Evolutionary conservation across 305 asterid genomes (phyloP).

Genomic region (Fraxinus xanthoxyloides): DNA sequence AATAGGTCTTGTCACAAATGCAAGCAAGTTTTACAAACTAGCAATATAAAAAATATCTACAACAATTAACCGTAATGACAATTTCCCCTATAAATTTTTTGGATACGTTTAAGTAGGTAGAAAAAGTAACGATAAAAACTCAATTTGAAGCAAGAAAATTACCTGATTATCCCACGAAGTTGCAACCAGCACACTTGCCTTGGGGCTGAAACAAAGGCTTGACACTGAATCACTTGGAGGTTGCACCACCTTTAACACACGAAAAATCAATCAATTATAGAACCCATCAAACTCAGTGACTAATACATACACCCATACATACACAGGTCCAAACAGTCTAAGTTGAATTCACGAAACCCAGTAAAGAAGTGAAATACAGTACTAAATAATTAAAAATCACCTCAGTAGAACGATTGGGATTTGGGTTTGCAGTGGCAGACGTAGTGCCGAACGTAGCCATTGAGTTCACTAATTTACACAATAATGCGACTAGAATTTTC

Average conservation of each 20-base stretch:
- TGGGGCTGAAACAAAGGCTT: slow-evolving; percentile 59
- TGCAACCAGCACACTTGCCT: slow-evolving; percentile 49
- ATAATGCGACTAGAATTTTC: background rate
- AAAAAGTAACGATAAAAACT: background rate
- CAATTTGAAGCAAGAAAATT: background rate
- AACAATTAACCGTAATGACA: background rate
- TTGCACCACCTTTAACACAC: slow-evolving; percentile 38
- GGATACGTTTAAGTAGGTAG: background rate
- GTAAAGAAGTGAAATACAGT: background rate
- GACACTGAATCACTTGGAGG: slow-evolving; percentile 60
- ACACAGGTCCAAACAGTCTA: background rate
- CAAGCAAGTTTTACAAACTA: background rate
- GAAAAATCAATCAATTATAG: background rate
- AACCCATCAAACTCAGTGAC: background rate
- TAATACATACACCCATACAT: background rate
- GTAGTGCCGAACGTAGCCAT: slow-evolving; percentile 35
- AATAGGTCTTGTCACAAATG: background rate
- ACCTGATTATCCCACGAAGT: slow-evolving; percentile 71
- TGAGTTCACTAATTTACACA: background rate
- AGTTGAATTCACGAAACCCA: background rate
- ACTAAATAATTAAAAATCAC: slow-evolving; percentile 11
- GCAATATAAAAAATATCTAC: background rate
- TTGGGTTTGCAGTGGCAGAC: slow-evolving; percentile 17
- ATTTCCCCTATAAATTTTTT: background rate
- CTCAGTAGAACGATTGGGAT: slow-evolving; percentile 40